Conservation (phyloP, 129 eudicot species). For the Arctium lappa region DNA sequence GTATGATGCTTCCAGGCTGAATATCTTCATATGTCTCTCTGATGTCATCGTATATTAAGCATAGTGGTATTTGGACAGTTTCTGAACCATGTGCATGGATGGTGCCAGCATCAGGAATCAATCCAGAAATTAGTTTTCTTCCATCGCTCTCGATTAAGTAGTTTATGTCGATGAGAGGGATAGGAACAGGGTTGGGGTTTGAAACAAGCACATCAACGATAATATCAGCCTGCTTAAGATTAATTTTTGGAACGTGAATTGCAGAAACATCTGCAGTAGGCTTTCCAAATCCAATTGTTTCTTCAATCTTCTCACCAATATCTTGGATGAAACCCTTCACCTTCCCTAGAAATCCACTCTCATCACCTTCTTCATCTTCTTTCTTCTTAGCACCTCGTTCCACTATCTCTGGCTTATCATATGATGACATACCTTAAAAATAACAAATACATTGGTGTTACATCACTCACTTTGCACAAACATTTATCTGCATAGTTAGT, state of each 20-base stretch:
- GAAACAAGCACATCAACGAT: constrained; percentile 80
- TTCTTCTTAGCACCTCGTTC: constrained; percentile 65
- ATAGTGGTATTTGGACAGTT: constrained; percentile 78
- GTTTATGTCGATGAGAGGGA: constrained; percentile 92
- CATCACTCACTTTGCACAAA: not conserved
- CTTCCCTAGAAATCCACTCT: constrained; percentile 76
- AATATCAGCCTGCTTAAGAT: constrained; percentile 68
- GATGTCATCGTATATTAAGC: constrained; percentile 73
- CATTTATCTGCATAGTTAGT: not conserved
- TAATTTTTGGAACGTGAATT: constrained; percentile 78
- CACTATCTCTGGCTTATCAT: constrained; percentile 62
- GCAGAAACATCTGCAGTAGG: constrained; percentile 95
- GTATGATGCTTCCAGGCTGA: constrained; percentile 85
- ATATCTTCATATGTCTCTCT: constrained; percentile 69
- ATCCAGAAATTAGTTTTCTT: constrained; percentile 86
- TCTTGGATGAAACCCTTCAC: constrained; percentile 83
- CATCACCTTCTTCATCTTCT: constrained; percentile 52
- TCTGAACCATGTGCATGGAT: constrained; percentile 98
- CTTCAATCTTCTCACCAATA: constrained; percentile 94
- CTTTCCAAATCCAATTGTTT: constrained; percentile 86
- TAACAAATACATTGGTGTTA: constrained; percentile 7
- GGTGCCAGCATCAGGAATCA: constrained; percentile 97
- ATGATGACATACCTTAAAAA: constrained; percentile 68
- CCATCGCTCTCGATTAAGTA: constrained; percentile 89
- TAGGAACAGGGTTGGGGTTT: constrained; percentile 90